These are phyloP conservation scores for Trichoderma reesei DNA, from an alignment of 495 filamentous ascomycete species.

Conservation along the genomic window DNA sequence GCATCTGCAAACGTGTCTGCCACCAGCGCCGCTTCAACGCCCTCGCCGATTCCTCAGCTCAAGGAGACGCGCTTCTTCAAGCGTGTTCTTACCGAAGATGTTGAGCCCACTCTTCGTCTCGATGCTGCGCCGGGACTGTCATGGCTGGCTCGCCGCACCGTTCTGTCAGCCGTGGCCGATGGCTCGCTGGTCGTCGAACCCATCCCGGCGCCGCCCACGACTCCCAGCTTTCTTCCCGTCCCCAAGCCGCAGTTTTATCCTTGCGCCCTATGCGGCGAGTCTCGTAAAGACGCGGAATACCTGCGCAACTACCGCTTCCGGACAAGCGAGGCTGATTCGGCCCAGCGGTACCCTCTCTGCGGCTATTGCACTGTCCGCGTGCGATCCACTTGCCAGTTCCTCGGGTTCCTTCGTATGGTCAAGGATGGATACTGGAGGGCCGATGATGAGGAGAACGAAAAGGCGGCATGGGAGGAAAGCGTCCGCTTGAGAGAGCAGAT, in stretches of 20 bases:
- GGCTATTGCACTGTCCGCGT: constrained; percentile 76
- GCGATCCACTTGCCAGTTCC: constrained; percentile 80
- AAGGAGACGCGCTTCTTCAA: constrained; percentile 95
- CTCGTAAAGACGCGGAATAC: constrained; percentile 55
- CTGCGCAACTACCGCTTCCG: constrained; percentile 81
- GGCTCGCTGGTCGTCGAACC: constrained; percentile 88
- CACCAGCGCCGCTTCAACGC: constrained; percentile 29
- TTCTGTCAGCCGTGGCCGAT: constrained; percentile 70
- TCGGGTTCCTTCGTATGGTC: constrained; percentile 80
- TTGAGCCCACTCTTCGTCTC: constrained; percentile 85
- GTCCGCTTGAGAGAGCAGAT: constrained; percentile 81
- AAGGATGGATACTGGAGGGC: constrained; percentile 81
- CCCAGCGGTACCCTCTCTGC: constrained; percentile 84
- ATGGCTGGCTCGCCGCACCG: constrained; percentile 80
- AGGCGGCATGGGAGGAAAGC: constrained; percentile 87
- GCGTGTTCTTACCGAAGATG: constrained; percentile 73
- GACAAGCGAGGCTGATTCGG: constrained; percentile 71
- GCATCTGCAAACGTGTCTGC: constrained; percentile 37
- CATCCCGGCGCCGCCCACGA: constrained; percentile 43
- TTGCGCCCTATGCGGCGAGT: constrained; percentile 85
- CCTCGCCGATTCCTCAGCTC: constrained; percentile 34
- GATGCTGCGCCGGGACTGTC: constrained; percentile 85
- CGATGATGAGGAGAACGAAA: constrained; percentile 66
- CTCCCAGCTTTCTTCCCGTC: constrained; percentile 29
- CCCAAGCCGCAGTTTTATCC: constrained; percentile 53